Conservation (phyloP, 2,329 filamentous ascomycete genomes). For the Pleomassaria siparia region DNA sequence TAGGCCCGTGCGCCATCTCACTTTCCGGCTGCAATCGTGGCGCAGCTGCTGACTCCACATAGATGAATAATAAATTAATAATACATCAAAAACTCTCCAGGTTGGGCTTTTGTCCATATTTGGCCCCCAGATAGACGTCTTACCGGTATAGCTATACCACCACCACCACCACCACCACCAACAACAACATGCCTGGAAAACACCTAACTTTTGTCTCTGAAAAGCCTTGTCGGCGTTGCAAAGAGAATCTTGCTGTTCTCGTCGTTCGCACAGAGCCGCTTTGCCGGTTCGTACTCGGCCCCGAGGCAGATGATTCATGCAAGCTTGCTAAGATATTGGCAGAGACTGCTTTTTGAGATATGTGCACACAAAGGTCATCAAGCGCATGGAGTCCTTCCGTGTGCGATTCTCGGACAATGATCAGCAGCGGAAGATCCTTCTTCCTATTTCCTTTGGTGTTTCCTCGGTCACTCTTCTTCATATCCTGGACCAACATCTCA, state of each 20-base stretch:
- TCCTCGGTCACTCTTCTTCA: constrained; percentile 79
- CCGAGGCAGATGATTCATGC: background rate
- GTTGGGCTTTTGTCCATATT: too few relatives aligned
- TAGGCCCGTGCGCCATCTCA: constrained; percentile 4
- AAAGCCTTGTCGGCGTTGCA: constrained; percentile 59
- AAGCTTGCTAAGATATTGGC: constrained; percentile 10
- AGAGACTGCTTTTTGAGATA: constrained; percentile 79
- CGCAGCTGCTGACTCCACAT: too few relatives aligned
- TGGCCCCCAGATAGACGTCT: too few relatives aligned
- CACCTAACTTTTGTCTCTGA: constrained; percentile 14
- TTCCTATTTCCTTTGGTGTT: constrained; percentile 80
- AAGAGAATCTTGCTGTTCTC: constrained; percentile 51
- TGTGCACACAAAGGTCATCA: constrained; percentile 75
- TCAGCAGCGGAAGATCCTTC: constrained; percentile 60
- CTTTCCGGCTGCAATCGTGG: constrained; percentile 11
- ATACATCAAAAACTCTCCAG: too few relatives aligned
- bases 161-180: constrained; percentile 6
- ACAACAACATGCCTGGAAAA: constrained; percentile 36
- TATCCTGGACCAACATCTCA: constrained; percentile 70
- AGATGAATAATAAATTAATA: too few relatives aligned
- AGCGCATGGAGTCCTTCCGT: constrained; percentile 70
- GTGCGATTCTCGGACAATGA: constrained; percentile 50
- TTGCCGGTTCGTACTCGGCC: constrained; percentile 53
- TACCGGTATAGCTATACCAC: background rate
- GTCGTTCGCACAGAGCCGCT: constrained; percentile 61